Evolutionary conservation across 345 rosid genomes (phyloP).

Genomic region (Laguncularia racemosa): DNA sequence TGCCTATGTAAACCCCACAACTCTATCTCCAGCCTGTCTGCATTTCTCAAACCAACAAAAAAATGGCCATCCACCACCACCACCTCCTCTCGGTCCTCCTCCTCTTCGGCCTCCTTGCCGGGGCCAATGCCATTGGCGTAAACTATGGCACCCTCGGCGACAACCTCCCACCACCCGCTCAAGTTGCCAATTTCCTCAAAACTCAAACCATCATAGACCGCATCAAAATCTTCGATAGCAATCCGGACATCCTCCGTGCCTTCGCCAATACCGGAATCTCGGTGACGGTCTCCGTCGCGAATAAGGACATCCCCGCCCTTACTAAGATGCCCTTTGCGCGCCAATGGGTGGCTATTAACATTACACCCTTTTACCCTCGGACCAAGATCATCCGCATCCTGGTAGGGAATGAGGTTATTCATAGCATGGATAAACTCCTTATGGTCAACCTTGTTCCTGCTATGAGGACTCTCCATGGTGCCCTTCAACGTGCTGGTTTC

Average conservation of each 20-base stretch:
- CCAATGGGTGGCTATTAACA: slow-evolving; percentile 49
- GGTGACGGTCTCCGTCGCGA: slow-evolving; percentile 46
- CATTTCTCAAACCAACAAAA: neutral
- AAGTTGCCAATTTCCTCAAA: slow-evolving; percentile 64
- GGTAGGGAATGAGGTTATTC: slow-evolving; percentile 70
- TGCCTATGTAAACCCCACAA: too few species aligned
- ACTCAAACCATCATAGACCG: slow-evolving; percentile 55
- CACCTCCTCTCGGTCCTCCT: slow-evolving; percentile 22
- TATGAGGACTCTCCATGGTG: slow-evolving; percentile 46
- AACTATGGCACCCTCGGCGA: slow-evolving; percentile 72
- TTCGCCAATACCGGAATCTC: slow-evolving; percentile 55
- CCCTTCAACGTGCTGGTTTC: slow-evolving; percentile 53
- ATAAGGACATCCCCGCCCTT: slow-evolving; percentile 56
- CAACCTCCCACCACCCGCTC: slow-evolving; percentile 67
- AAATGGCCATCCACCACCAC: slow-evolving; percentile 15
- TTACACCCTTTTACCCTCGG: slow-evolving; percentile 55
- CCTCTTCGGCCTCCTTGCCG: slow-evolving; percentile 28
- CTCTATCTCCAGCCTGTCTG: neutral
- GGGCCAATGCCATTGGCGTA: slow-evolving; percentile 48
- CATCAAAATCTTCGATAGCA: slow-evolving; percentile 58
- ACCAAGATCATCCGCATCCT: slow-evolving; percentile 56
- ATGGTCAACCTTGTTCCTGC: slow-evolving; percentile 59
- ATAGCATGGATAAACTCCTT: slow-evolving; percentile 24
- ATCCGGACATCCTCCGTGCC: slow-evolving; percentile 63
- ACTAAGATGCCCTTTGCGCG: slow-evolving; percentile 26